Conservation (phyloP, 176 grass and related monocot genomes). For the Themeda triandra region DNA sequence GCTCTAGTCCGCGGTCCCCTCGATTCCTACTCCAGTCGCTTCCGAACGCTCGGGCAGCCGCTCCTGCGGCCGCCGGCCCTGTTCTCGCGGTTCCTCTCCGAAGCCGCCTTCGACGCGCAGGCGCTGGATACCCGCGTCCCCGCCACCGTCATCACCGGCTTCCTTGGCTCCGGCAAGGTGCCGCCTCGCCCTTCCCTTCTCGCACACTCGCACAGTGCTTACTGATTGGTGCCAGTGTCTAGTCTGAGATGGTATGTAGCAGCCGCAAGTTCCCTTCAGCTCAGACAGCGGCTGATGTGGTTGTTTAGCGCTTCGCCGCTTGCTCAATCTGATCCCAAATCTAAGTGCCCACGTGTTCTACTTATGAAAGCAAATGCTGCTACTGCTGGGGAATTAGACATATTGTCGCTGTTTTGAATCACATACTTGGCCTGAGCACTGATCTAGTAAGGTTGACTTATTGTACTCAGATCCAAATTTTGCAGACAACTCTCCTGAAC, state of each 20-base stretch:
- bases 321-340: background rate
- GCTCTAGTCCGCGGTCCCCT: conserved; percentile 12
- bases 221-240: background rate
- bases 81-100: conserved; percentile 24
- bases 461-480: background rate
- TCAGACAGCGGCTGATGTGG: background rate
- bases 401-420: background rate
- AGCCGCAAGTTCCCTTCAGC: background rate
- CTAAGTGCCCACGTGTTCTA: background rate
- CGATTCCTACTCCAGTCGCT: conserved; percentile 11
- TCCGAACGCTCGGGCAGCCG: conserved; percentile 7
- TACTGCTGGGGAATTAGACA: background rate
- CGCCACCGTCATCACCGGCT: conserved; percentile 72
- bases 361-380: background rate
- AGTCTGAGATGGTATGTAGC: background rate
- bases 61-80: background rate
- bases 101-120: conserved; percentile 32
- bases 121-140: conserved; percentile 55
- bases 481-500: conserved; percentile 70
- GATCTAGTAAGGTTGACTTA: background rate
- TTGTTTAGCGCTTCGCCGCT: too few relatives aligned
- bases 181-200: background rate
- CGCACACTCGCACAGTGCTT: background rate
- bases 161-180: conserved; percentile 70
- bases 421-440: too few relatives aligned